phyloP scores from a whole-genome alignment of 1,284 basidiomycete species.

The Athelia sp. region DNA sequence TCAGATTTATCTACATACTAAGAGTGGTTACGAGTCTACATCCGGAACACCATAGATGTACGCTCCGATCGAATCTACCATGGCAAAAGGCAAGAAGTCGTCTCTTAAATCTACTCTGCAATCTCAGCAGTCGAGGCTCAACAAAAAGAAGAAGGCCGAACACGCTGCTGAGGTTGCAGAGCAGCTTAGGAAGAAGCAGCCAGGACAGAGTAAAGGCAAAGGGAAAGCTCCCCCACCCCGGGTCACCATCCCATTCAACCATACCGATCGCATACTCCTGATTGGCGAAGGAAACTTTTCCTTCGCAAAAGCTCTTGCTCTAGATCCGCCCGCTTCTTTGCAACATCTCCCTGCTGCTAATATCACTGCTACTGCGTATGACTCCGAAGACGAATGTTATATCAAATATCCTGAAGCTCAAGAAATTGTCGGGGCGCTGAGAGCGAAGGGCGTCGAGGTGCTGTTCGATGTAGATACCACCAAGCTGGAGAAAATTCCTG shows the following conservation, averaged over 20 bases:
- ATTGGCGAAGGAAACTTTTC: slow-evolving; percentile 98
- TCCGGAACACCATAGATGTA: no score
- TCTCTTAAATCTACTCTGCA: slow-evolving; percentile 60
- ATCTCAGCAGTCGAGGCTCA: slow-evolving; percentile 61
- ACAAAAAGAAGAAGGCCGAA: slow-evolving; percentile 47
- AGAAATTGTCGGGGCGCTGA: slow-evolving; percentile 55
- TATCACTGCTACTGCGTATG: slow-evolving; percentile 86
- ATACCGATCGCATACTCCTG: slow-evolving; percentile 78
- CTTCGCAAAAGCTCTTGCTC: slow-evolving; percentile 75
- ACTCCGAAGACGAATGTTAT: slow-evolving; percentile 73
- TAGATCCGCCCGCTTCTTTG: slow-evolving; percentile 43
- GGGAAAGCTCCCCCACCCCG: slow-evolving; percentile 24
- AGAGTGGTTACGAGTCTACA: no score
- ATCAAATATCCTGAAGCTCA: slow-evolving; percentile 82
- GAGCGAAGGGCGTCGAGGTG: slow-evolving; percentile 62
- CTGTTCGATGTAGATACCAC: slow-evolving; percentile 87
- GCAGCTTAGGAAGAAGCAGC: slow-evolving; percentile 37
- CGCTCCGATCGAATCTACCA: slow-evolving; percentile 17
- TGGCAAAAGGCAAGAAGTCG: slow-evolving; percentile 50
- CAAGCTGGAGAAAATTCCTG: slow-evolving; percentile 55
- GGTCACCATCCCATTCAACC: slow-evolving; percentile 66
- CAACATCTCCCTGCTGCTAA: slow-evolving; percentile 59
- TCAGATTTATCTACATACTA: no score
- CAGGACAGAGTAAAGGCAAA: slow-evolving; percentile 32
- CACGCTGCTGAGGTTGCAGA: slow-evolving; percentile 48